These are phyloP conservation scores for Chaetomium globosum DNA, from an alignment of 2,329 filamentous ascomycete species.

Conservation along the genomic window DNA sequence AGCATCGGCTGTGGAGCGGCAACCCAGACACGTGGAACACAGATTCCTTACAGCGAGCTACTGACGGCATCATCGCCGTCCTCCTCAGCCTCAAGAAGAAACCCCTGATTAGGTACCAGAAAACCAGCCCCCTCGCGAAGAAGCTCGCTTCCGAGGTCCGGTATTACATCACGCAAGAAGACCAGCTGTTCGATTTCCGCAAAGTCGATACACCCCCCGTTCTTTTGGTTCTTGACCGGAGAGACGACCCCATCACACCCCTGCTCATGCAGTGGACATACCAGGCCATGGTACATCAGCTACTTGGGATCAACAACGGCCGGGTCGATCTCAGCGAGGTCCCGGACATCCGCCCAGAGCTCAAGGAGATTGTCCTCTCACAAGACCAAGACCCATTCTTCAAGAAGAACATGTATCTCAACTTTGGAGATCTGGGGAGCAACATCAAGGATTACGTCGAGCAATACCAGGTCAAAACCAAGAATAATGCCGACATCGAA, in stretches of 20 bases:
- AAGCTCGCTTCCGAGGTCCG: slow-evolving; percentile 91
- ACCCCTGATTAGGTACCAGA: slow-evolving; percentile 89
- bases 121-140: slow-evolving; percentile 84
- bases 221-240: slow-evolving; percentile 82
- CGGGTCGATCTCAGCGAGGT: slow-evolving; percentile 84
- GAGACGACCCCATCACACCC: slow-evolving; percentile 93
- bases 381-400: slow-evolving; percentile 99
- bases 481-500: slow-evolving; percentile 92
- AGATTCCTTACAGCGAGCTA: slow-evolving; percentile 81
- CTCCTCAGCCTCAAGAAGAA: slow-evolving; percentile 94
- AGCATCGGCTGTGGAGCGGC: slow-evolving; percentile 77
- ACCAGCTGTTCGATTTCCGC: slow-evolving; percentile 94
- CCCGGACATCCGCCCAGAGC: slow-evolving; percentile 79
- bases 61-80: slow-evolving; percentile 82
- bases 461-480: slow-evolving; percentile 97
- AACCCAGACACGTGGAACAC: slow-evolving; percentile 87
- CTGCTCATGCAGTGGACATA: slow-evolving; percentile 98
- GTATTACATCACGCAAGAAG: slow-evolving; percentile 92
- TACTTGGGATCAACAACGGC: slow-evolving; percentile 93
- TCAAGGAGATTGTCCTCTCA: slow-evolving; percentile 91
- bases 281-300: slow-evolving; percentile 98
- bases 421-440: slow-evolving; percentile 91
- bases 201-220: slow-evolving; percentile 94
- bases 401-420: slow-evolving; percentile 98
- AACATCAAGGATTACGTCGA: slow-evolving; percentile 99